A percentile compares a stretch with the other conserved stretches of the same genome.
Evolutionary conservation across 495 filamentous ascomycete species (phyloP).

Genomic region (Hypomontagnella submonticulosa): DNA sequence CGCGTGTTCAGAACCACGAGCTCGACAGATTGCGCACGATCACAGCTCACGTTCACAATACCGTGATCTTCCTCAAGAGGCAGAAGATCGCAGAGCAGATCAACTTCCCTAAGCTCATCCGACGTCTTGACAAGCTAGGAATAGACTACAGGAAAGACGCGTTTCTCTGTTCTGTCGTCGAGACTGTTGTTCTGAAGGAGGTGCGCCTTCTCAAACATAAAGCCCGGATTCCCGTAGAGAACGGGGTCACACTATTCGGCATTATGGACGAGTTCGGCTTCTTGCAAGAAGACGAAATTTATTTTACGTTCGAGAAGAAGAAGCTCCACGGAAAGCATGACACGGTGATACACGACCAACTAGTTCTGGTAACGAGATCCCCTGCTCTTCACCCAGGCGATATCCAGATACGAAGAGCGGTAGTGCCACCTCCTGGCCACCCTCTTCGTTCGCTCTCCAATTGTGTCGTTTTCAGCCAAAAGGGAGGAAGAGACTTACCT

Average conservation of each 20-base stretch:
- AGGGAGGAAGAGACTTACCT: constrained; percentile 76
- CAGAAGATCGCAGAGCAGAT: constrained; percentile 66
- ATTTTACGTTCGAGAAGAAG: constrained; percentile 59
- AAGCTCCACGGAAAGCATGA: constrained; percentile 32
- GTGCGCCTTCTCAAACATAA: constrained; percentile 80
- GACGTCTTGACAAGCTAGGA: constrained; percentile 59
- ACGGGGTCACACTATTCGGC: constrained; percentile 79
- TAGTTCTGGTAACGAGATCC: constrained; percentile 71
- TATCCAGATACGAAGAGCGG: constrained; percentile 69
- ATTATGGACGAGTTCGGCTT: constrained; percentile 84
- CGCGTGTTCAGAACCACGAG: constrained; percentile 67
- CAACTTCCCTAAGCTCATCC: constrained; percentile 68
- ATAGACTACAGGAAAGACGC: constrained; percentile 70
- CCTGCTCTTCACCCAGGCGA: constrained; percentile 86
- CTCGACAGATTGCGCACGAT: constrained; percentile 67
- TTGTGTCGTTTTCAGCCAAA: constrained; percentile 79
- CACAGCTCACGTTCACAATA: constrained; percentile 64
- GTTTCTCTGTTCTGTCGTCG: constrained; percentile 72
- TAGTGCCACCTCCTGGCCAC: constrained; percentile 64
- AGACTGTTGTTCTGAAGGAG: constrained; percentile 70
- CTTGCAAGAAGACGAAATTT: constrained; percentile 74
- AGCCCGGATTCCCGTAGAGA: constrained; percentile 72
- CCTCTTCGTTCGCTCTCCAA: constrained; percentile 71
- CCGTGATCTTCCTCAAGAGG: constrained; percentile 68
- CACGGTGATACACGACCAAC: constrained; percentile 26